Evolutionary conservation across 768 basidiomycete species (phyloP).

Genomic region (Auricularia sp.): DNA sequence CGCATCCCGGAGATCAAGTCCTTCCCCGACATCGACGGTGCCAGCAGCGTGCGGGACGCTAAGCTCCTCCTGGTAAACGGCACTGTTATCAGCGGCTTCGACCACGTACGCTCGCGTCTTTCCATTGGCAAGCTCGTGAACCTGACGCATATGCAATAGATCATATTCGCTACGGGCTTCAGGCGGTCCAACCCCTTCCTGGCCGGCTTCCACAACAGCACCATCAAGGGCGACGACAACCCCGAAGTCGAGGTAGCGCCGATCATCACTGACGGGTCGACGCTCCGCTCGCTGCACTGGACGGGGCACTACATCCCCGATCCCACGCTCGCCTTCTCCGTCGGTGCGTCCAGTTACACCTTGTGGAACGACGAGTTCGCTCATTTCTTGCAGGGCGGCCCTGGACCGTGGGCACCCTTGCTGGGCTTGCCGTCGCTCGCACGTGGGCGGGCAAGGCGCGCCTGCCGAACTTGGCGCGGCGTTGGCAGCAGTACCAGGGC

Average conservation of each 20-base stretch:
- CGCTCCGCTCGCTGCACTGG: slow-evolving; percentile 31
- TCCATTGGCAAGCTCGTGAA: background rate
- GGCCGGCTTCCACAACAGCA: slow-evolving; percentile 25
- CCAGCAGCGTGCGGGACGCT: slow-evolving; percentile 21
- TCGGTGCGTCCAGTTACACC: slow-evolving; percentile 17
- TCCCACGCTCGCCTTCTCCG: slow-evolving; percentile 33
- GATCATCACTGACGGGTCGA: slow-evolving; percentile 32
- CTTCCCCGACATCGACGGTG: slow-evolving; percentile 21
- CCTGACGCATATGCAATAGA: background rate
- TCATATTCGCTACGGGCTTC: slow-evolving; percentile 35
- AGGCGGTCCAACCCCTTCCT: slow-evolving; percentile 38
- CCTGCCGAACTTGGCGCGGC: slow-evolving; percentile 22
- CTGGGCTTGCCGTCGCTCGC: slow-evolving; percentile 28
- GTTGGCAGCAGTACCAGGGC: slow-evolving; percentile 26
- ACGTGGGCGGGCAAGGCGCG: slow-evolving; percentile 29
- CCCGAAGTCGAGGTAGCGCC: background rate
- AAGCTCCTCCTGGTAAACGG: slow-evolving; percentile 30
- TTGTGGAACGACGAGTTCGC: background rate
- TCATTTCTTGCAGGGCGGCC: background rate
- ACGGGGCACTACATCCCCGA: slow-evolving; percentile 37
- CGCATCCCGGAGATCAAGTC: slow-evolving; percentile 31
- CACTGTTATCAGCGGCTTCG: slow-evolving; percentile 28
- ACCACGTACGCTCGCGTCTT: slow-evolving; percentile 13
- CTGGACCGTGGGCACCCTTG: slow-evolving; percentile 32
- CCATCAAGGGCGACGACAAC: background rate